These are phyloP conservation scores for Solidago caesia DNA, from an alignment of 129 eudicot species.

Conservation along the genomic window DNA sequence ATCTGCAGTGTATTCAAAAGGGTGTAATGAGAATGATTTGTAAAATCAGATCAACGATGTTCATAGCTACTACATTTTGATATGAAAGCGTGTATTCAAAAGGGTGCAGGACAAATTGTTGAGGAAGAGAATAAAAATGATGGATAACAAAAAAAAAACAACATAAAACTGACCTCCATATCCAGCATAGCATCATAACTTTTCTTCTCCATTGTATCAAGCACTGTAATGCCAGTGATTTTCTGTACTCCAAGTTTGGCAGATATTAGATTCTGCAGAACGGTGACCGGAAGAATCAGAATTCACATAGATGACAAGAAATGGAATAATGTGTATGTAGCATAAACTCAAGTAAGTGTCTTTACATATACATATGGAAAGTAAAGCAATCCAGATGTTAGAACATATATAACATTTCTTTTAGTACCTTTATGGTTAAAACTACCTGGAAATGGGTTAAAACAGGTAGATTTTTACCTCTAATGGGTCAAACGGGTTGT, in stretches of 20 bases:
- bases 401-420: too few species aligned
- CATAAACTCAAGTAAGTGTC: neutral
- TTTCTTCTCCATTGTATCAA: conserved; percentile 69
- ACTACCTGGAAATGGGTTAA: too few species aligned
- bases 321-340: neutral
- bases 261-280: conserved; percentile 79
- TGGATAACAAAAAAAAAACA: neutral
- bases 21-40: conserved; percentile 13
- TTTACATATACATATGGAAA: neutral
- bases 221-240: conserved; percentile 75
- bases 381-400: too few species aligned
- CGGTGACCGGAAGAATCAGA: conserved; percentile 15
- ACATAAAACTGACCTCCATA: conserved; percentile 58
- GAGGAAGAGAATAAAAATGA: neutral
- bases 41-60: neutral
- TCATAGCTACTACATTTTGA: neutral
- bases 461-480: too few species aligned
- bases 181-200: conserved; percentile 66
- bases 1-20: conserved; percentile 49
- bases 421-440: too few species aligned
- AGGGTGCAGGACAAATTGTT: neutral
- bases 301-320: conserved; percentile 1
- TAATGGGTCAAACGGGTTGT: too few species aligned
- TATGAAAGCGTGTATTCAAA: neutral
- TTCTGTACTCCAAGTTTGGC: conserved; percentile 87